Conservation (phyloP, 1,284 basidiomycete species). For the Rhodotorula sp. region DNA sequence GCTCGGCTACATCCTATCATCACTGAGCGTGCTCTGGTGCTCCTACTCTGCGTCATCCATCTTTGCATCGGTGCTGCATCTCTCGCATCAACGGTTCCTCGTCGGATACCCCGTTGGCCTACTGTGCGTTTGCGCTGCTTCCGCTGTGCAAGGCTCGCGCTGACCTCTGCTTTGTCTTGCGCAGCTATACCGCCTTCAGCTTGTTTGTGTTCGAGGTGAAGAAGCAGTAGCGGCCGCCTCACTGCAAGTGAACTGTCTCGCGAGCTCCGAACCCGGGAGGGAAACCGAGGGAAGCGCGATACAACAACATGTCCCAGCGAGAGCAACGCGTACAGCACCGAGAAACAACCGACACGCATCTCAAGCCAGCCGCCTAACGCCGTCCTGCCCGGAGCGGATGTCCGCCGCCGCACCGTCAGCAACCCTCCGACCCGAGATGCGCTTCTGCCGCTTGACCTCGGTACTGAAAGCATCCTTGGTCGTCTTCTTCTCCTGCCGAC, state of each 20-base stretch:
- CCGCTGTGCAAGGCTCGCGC: not conserved
- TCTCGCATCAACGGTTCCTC: slow-evolving; percentile 87
- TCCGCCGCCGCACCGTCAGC: slow-evolving; percentile 40
- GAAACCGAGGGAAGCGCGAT: not conserved
- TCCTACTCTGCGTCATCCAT: slow-evolving; percentile 92
- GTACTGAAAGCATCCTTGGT: slow-evolving; percentile 71
- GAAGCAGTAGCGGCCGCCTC: not conserved
- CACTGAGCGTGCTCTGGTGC: slow-evolving; percentile 86
- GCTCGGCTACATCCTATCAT: slow-evolving; percentile 78
- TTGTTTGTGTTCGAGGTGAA: slow-evolving; percentile 34
- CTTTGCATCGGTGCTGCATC: slow-evolving; percentile 86
- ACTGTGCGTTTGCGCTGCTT: slow-evolving; percentile 59
- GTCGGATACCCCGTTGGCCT: slow-evolving; percentile 92
- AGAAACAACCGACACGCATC: too few species aligned
- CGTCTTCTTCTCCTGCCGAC: slow-evolving; percentile 77
- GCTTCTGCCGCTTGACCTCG: slow-evolving; percentile 69
- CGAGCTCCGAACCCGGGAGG: not conserved
- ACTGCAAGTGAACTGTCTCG: not conserved
- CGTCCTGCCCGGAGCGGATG: slow-evolving; percentile 30
- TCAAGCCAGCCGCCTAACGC: slow-evolving; percentile 36
- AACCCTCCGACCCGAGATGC: slow-evolving; percentile 25
- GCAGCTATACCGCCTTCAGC: slow-evolving; percentile 27
- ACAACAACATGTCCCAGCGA: not conserved
- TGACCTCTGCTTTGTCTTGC: not conserved
- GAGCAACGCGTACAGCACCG: not conserved